A percentile compares a stretch with the other conserved stretches of the same genome.
These are phyloP conservation scores for Withania somnifera DNA, from an alignment of 305 asterid genomes.

Conservation along the genomic window DNA sequence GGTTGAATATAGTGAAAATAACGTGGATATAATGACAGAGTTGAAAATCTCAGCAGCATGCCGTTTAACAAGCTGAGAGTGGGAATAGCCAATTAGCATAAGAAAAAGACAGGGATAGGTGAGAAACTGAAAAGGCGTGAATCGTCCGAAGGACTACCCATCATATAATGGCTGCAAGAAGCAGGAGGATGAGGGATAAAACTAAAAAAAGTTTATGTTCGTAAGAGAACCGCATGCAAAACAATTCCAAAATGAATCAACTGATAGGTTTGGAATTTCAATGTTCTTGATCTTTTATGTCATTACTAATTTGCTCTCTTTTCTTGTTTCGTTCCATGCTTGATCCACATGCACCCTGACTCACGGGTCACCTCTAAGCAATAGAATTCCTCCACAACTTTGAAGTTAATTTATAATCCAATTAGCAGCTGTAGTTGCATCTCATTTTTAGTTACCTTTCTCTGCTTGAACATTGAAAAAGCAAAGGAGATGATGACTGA, in stretches of 20 bases:
- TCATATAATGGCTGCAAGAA: not conserved
- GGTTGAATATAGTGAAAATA: conserved; percentile 85
- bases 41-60: conserved; percentile 97
- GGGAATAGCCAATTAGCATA: not conserved
- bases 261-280: not conserved
- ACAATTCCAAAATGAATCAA: not conserved
- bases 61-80: conserved; percentile 78
- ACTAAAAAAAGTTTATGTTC: not conserved
- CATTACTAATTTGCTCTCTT: not conserved
- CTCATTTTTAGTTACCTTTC: conserved; percentile 41
- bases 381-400: not conserved
- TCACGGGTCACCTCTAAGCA: not conserved
- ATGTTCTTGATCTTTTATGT: not conserved
- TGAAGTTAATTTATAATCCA: not conserved
- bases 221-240: not conserved
- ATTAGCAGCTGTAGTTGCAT: not conserved
- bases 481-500: conserved; percentile 93
- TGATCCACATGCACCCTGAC: not conserved
- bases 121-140: not conserved
- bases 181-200: not conserved
- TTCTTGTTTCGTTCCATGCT: not conserved
- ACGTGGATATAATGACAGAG: conserved; percentile 57
- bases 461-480: conserved; percentile 96
- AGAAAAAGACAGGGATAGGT: not conserved
- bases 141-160: not conserved